Base-by-base conservation (phyloP, 179 eudicot genomes). In the Nepenthes alata region DNA sequence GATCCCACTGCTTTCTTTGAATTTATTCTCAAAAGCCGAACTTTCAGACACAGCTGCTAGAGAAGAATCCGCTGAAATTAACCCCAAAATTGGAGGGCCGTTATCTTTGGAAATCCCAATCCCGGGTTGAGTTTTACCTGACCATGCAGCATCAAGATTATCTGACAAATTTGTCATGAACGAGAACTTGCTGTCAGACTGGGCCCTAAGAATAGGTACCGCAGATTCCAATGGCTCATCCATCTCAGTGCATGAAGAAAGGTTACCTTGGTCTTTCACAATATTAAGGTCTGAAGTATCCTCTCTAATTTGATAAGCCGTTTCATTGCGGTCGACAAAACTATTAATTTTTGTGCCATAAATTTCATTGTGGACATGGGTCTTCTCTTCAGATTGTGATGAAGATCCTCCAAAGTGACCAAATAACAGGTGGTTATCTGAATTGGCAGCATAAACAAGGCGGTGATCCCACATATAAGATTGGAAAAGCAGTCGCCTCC, bases 121-220 rank as follows among this genome's bases (percentile, higher is more conserved):
- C 67, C 67, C 89, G 15, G 85, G 73, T 14, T 72, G 88, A 68
- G 63, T 85, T 66, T 85, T 79, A 64, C 98, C 98, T 0, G 91
- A 87, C 97, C 99, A 93, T 9, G 87, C 89, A 70, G 99, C 95
- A 63, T 93, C 95, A 64, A 85, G 88, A 45, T 91, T 85, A 53
- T 89, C 91, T 6, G 94, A 83, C 60, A 90, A 70, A 82, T 81
- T 79, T 52, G 75, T 57, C 41, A 70, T 53, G 14, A 59, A 57
- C 45, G 82, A 64, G 61, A 70, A 73, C 55, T 83, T 81, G 41
- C 93, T 81, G 63, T 85, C 95, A 44, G 94, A 83, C 3, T 77
- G 56, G 10, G 84, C 78, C 70, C 86, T 72, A 50, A 74, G 78
- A 59, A 82, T 81, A 49, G 59, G 63, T 53, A 67, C 56, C 16